phyloP scores from a whole-genome alignment of 129 eudicot genomes.

The Sambucus nigra region DNA sequence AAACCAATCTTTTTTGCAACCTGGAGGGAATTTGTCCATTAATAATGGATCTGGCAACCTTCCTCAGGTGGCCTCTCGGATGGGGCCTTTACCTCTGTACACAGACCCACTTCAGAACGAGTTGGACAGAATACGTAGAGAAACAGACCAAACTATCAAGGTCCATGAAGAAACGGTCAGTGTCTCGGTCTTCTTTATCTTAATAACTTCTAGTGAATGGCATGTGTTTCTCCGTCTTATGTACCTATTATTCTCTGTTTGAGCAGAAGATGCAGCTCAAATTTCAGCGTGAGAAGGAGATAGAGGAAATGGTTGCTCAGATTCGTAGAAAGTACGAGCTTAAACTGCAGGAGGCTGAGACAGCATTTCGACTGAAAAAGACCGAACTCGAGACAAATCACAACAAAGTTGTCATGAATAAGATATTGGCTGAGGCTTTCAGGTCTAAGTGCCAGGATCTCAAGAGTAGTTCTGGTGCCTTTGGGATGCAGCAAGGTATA shows the following conservation, averaged over 20 bases:
- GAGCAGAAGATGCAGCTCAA: conserved; percentile 50
- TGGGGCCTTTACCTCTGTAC: conserved; percentile 7
- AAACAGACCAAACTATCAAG: conserved; percentile 23
- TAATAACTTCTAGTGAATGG: conserved; percentile 5
- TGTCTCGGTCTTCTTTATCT: conserved; percentile 8
- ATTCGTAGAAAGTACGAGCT: conserved; percentile 43
- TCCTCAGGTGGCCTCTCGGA: conserved; percentile 6
- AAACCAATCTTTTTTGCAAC: conserved; percentile 16
- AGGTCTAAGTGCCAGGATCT: conserved; percentile 53
- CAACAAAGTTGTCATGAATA: conserved; percentile 40
- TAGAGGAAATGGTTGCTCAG: conserved; percentile 42
- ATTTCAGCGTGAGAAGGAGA: conserved; percentile 61
- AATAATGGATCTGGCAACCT: conserved; percentile 16
- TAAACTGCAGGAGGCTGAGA: conserved; percentile 44
- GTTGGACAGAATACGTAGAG: conserved; percentile 37
- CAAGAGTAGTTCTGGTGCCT: conserved; percentile 24
- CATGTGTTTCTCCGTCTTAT: conserved; percentile 3
- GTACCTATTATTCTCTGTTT: conserved; percentile 15
- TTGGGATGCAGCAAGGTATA: conserved; percentile 37
- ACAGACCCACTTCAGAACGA: conserved; percentile 61
- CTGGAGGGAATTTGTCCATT: conserved; percentile 10
- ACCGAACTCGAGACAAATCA: conserved; percentile 44
- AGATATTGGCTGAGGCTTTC: conserved; percentile 52
- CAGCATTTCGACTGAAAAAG: conserved; percentile 33
- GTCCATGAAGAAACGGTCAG: conserved; percentile 44